Conservation (phyloP, 2,329 filamentous ascomycete species). For the Acrocalymma vagum region DNA sequence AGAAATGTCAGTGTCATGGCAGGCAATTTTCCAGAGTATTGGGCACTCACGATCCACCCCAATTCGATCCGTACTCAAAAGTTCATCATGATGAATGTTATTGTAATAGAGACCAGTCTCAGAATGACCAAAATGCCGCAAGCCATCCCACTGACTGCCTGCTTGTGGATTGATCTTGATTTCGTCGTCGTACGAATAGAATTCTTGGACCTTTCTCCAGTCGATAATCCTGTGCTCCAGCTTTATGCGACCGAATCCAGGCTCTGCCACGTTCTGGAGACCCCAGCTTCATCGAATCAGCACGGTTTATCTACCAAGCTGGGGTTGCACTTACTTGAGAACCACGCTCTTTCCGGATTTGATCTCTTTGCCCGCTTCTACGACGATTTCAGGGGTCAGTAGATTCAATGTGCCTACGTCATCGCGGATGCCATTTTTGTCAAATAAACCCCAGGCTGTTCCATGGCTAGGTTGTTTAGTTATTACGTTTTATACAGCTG, state of each 20-base stretch:
- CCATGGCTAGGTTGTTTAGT: too few species aligned
- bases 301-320: too few species aligned
- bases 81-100: too few species aligned
- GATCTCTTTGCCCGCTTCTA: constrained; percentile 49
- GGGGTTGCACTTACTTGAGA: constrained; percentile 19
- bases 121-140: constrained; percentile 27
- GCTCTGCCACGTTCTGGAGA: constrained; percentile 20
- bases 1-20: too few species aligned
- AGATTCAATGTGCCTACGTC: constrained; percentile 63
- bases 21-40: too few species aligned
- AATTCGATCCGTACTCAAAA: too few species aligned
- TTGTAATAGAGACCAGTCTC: constrained; percentile 21
- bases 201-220: too few species aligned
- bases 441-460: constrained; percentile 64
- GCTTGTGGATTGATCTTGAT: constrained; percentile 39
- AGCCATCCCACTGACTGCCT: constrained; percentile 38
- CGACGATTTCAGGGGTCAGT: constrained; percentile 54
- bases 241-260: constrained; percentile 30
- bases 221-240: constrained; percentile 40
- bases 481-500: too few species aligned
- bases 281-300: constrained; percentile 15
- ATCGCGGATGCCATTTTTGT: constrained; percentile 55
- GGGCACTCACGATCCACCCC: too few species aligned
- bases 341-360: constrained; percentile 19
- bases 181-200: constrained; percentile 30